Evolutionary conservation across 352 stramenopile genomes (phyloP).

Genomic region (Pythium monospermum): DNA sequence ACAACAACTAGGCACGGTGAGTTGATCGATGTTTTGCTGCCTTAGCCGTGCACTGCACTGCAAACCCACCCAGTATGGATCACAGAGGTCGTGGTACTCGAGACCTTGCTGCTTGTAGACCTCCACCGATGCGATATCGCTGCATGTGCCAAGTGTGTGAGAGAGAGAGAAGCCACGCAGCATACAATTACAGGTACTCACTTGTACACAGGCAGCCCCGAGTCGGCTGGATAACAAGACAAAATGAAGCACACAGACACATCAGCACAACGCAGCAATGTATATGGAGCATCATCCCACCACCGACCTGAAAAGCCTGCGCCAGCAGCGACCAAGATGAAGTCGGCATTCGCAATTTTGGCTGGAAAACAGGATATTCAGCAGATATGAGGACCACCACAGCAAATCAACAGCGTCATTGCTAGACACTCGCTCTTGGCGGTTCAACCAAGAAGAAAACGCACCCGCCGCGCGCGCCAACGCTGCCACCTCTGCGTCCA

Average conservation of each 20-base stretch:
- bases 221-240: constrained; percentile 54
- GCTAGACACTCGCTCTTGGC: not conserved
- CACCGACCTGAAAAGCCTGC: constrained; percentile 81
- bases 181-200: constrained; percentile 15
- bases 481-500: not conserved
- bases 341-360: constrained; percentile 68
- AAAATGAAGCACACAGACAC: not conserved
- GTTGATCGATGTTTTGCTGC: too few species aligned
- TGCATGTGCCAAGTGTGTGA: too few species aligned
- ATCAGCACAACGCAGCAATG: constrained; percentile 1
- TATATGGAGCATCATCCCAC: too few species aligned
- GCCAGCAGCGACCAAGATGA: constrained; percentile 83
- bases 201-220: constrained; percentile 86
- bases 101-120: constrained; percentile 75
- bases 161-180: not conserved
- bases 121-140: constrained; percentile 79
- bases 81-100: constrained; percentile 88
- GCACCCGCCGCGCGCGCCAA: not conserved
- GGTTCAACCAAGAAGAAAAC: not conserved
- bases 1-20: not conserved
- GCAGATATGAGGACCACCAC: not conserved
- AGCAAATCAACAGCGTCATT: not conserved
- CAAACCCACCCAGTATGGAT: constrained; percentile 61
- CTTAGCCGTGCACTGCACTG: too few species aligned
- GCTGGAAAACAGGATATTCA: constrained; percentile 22